Evolutionary conservation across 2,329 filamentous ascomycete species (phyloP).

Genomic region (Grosmannia serpens): DNA sequence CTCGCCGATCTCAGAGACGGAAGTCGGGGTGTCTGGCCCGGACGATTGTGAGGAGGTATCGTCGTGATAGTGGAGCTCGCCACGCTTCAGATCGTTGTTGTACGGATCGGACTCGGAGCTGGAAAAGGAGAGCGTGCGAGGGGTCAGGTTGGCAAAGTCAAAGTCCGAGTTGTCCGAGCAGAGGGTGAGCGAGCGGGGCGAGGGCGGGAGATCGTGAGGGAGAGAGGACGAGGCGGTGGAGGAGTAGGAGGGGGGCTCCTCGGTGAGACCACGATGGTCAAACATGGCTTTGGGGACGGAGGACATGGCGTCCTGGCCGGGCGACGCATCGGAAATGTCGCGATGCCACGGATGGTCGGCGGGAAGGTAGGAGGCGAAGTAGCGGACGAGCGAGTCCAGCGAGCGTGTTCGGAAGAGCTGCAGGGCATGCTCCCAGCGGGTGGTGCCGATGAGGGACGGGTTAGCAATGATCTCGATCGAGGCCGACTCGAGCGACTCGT

Average conservation of each 20-base stretch:
- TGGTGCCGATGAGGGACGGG: conserved; percentile 44
- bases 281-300: conserved; percentile 26
- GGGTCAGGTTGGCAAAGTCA: conserved; percentile 22
- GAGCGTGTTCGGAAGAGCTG: conserved; percentile 49
- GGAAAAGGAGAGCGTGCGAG: conserved; percentile 40
- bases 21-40: conserved; percentile 31
- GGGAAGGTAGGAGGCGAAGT: conserved; percentile 48
- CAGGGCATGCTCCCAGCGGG: conserved; percentile 46
- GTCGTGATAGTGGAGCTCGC: conserved; percentile 18
- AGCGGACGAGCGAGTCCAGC: conserved; percentile 48
- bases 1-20: conserved; percentile 26
- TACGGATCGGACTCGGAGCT: conserved; percentile 35
- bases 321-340: conserved; percentile 18
- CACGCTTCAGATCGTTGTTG: conserved; percentile 7
- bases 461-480: conserved; percentile 51
- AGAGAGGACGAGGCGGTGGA: conserved; percentile 11
- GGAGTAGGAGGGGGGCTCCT: conserved; percentile 30
- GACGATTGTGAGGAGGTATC: conserved; percentile 33
- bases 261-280: conserved; percentile 30
- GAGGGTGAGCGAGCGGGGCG: conserved; percentile 39
- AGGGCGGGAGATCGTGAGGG: conserved; percentile 24
- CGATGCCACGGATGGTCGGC: conserved; percentile 33
- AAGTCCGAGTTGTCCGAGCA: conserved; percentile 31
- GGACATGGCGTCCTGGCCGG: neutral
- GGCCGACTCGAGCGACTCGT: conserved; percentile 43